Conservation (phyloP, 129 eudicot species). For the Flaveria ramosissima region DNA sequence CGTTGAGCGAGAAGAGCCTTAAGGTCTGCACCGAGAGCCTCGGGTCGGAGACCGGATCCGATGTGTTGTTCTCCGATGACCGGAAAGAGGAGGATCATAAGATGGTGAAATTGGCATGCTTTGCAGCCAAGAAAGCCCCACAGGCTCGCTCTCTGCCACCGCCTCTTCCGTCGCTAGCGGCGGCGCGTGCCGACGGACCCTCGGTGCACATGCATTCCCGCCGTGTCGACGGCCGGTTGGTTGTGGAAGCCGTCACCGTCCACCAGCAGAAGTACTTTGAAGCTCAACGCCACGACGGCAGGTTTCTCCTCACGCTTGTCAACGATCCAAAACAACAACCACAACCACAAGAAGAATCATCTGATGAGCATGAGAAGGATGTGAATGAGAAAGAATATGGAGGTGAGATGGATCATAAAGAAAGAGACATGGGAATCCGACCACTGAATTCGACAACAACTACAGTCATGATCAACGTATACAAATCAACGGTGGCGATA, state of each 20-base stretch:
- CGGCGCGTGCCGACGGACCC: slow-evolving; percentile 49
- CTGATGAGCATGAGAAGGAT: slow-evolving; percentile 3
- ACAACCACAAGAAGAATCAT: neutral
- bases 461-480: too few relatives aligned
- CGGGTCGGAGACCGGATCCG: slow-evolving; percentile 96
- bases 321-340: slow-evolving; percentile 36
- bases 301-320: slow-evolving; percentile 68
- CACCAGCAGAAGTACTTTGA: slow-evolving; percentile 59
- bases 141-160: slow-evolving; percentile 68
- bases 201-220: slow-evolving; percentile 72
- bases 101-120: slow-evolving; percentile 36
- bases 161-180: slow-evolving; percentile 74
- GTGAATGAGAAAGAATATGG: slow-evolving; percentile 10
- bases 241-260: slow-evolving; percentile 73
- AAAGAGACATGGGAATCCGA: slow-evolving; percentile 17
- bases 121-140: slow-evolving; percentile 28
- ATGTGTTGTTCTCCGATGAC: slow-evolving; percentile 46
- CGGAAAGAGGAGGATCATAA: slow-evolving; percentile 34
- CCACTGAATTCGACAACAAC: slow-evolving; percentile 35
- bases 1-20: slow-evolving; percentile 75
- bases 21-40: slow-evolving; percentile 94
- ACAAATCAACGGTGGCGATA: slow-evolving; percentile 44
- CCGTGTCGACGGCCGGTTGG: slow-evolving; percentile 70
- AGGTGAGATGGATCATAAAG: neutral
- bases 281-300: slow-evolving; percentile 73